Percentiles rank a stretch among this genome's conserved stretches.
Conservation (phyloP, 345 rosid species). For the Angophora floribunda region DNA sequence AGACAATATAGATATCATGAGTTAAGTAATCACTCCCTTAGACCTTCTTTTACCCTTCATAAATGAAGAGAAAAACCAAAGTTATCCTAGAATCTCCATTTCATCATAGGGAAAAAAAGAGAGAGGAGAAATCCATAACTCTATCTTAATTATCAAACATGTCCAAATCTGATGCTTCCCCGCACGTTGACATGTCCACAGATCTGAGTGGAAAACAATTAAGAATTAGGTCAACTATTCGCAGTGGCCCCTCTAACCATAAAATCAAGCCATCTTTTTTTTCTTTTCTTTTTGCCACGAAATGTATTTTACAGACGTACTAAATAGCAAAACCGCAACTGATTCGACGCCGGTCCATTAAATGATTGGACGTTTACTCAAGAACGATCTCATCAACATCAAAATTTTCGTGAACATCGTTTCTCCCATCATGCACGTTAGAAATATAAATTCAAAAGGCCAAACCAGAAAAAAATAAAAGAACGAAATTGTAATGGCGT, state of each 20-base stretch:
- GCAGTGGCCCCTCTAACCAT: not conserved
- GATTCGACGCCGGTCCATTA: not conserved
- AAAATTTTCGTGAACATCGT: not conserved
- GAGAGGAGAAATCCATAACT: not conserved
- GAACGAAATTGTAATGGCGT: not conserved
- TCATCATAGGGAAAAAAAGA: not conserved
- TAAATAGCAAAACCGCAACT: not conserved
- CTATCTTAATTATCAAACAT: not conserved
- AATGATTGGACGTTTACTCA: not conserved
- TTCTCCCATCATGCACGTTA: not conserved
- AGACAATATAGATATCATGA: too few relatives aligned
- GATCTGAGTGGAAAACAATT: not conserved
- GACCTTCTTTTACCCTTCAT: not conserved
- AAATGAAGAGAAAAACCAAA: not conserved
- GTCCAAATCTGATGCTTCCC: not conserved
- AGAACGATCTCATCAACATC: not conserved
- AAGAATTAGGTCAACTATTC: not conserved
- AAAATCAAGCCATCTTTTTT: not conserved
- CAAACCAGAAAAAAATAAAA: not conserved
- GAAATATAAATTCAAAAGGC: not conserved
- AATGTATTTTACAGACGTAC: not conserved
- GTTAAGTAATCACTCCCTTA: fast-evolving
- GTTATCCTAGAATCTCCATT: fast-evolving
- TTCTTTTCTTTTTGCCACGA: not conserved
- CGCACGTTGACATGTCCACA: not conserved